These are phyloP conservation scores for Trichosporon inkin DNA, from an alignment of 1,284 basidiomycete genomes.

Conservation along the genomic window DNA sequence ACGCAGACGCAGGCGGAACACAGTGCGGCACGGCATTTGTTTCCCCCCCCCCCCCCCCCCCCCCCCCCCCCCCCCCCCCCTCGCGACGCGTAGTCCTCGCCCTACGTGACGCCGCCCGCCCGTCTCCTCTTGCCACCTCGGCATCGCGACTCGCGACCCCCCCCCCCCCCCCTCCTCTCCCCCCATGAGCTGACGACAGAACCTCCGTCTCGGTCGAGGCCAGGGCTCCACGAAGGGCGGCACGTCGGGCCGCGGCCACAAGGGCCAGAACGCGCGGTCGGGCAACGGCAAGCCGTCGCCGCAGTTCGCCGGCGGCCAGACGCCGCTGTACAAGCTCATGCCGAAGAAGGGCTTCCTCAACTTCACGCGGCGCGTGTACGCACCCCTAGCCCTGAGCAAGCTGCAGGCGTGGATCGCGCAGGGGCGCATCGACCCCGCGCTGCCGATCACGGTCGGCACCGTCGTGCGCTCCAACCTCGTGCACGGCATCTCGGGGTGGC, in stretches of 20 bases:
- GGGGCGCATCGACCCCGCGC: slow-evolving; percentile 69
- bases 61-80: no score
- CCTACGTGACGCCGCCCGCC: no score
- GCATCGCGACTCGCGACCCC: no score
- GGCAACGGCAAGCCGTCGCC: slow-evolving; percentile 81
- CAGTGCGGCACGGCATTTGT: no score
- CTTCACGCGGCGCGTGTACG: slow-evolving; percentile 67
- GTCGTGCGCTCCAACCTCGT: slow-evolving; percentile 80
- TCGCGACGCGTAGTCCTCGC: no score
- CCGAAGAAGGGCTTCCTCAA: slow-evolving; percentile 94
- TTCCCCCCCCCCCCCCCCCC: no score
- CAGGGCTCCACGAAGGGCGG: slow-evolving; percentile 85
- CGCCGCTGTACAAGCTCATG: slow-evolving; percentile 82
- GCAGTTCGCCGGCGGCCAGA: slow-evolving; percentile 94
- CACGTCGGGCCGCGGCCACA: slow-evolving; percentile 88
- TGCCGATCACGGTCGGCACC: slow-evolving; percentile 84
- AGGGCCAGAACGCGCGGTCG: slow-evolving; percentile 89
- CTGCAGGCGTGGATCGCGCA: slow-evolving; percentile 88
- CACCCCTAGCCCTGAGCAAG: slow-evolving; percentile 78
- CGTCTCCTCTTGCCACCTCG: no score
- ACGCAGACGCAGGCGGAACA: no score
- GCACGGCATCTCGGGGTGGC: slow-evolving; percentile 69
- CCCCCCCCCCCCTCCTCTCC: no score
- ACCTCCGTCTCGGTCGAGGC: slow-evolving; percentile 91
- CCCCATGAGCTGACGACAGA: slow-evolving; percentile 57